phyloP scores from a whole-genome alignment of 1,284 basidiomycete species.

The Rhizoctonia solani region DNA sequence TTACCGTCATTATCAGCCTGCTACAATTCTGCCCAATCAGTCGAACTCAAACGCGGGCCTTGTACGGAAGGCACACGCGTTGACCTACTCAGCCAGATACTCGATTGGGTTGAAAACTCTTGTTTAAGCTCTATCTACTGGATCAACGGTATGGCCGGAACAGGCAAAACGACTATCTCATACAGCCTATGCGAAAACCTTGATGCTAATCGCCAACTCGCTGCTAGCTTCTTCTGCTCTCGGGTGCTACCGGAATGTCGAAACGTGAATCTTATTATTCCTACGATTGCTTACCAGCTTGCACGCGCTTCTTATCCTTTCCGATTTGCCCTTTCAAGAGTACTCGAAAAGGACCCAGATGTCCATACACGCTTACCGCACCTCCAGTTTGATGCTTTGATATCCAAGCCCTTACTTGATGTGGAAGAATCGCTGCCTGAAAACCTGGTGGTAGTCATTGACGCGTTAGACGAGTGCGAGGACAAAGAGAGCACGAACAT shows the following conservation, averaged over 20 bases:
- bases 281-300: constrained; percentile 34
- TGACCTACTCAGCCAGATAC: background rate
- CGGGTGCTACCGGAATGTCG: constrained; percentile 33
- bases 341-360: background rate
- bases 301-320: background rate
- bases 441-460: background rate
- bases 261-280: constrained; percentile 14
- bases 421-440: background rate
- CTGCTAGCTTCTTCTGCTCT: constrained; percentile 45
- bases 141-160: constrained; percentile 26
- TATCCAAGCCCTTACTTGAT: background rate
- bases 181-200: constrained; percentile 39
- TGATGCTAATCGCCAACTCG: constrained; percentile 37
- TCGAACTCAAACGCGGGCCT: background rate
- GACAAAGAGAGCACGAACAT: background rate
- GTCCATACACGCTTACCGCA: background rate
- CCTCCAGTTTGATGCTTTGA: background rate
- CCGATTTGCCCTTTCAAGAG: background rate
- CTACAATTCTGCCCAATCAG: background rate
- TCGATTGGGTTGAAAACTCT: background rate
- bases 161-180: constrained; percentile 42
- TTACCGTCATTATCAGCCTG: background rate
- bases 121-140: constrained; percentile 29
- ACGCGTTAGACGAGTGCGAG: constrained; percentile 21
- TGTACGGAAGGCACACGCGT: background rate